These are phyloP conservation scores for Pachyrhizus erosus DNA, from an alignment of 306 rosid genomes.

Conservation along the genomic window DNA sequence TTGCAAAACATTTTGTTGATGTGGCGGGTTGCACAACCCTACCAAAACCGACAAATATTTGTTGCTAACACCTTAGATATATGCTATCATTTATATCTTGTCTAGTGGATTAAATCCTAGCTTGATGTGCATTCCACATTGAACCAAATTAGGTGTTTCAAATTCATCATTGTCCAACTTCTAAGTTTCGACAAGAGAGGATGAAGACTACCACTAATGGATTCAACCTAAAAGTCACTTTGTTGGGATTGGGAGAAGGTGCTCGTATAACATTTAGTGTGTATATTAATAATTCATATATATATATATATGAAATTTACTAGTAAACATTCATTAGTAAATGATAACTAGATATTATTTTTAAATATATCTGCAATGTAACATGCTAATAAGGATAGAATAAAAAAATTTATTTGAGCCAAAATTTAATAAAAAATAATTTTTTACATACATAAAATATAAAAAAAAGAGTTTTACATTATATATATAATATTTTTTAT, in stretches of 20 bases:
- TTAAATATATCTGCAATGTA: too few relatives aligned
- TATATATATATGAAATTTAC: too few relatives aligned
- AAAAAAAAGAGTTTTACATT: too few relatives aligned
- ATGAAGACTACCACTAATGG: neutral
- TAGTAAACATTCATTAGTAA: too few relatives aligned
- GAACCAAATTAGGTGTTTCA: neutral
- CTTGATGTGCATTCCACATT: constrained; percentile 32
- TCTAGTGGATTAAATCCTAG: constrained; percentile 23
- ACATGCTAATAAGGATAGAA: too few relatives aligned
- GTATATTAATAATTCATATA: too few relatives aligned
- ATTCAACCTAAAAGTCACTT: constrained; percentile 14
- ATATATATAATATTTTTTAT: too few relatives aligned
- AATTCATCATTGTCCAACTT: neutral
- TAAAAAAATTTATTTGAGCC: too few relatives aligned
- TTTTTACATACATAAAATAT: too few relatives aligned
- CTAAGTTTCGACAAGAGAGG: neutral
- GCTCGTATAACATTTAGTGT: too few relatives aligned
- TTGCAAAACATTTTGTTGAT: neutral
- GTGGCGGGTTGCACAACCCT: neutral
- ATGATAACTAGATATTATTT: too few relatives aligned
- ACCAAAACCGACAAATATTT: neutral
- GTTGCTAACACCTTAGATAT: constrained; percentile 20
- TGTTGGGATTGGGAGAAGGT: neutral
- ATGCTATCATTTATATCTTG: neutral
- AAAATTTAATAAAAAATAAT: too few relatives aligned